Evolutionary conservation across 257 asterid genomes (phyloP).

Genomic region (Fraxinus americana): DNA sequence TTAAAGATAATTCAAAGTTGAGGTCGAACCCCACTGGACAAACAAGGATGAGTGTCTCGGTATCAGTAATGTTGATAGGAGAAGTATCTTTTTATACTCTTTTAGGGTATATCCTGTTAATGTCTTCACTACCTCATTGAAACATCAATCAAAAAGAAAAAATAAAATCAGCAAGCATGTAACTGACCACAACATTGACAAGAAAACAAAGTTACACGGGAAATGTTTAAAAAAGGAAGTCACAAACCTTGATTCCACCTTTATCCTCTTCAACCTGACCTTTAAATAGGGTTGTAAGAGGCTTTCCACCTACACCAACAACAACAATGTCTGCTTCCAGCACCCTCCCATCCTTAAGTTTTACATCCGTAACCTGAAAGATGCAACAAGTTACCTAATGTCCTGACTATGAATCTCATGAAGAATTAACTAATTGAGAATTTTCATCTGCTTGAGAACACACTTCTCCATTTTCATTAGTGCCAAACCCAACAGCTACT

Average conservation of each 20-base stretch:
- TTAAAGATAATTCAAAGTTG: not conserved
- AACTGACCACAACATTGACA: constrained; percentile 3
- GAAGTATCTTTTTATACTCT: too few relatives aligned
- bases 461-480: constrained; percentile 77
- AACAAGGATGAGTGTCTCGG: not conserved
- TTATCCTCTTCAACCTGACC: constrained; percentile 66
- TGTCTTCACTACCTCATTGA: not conserved
- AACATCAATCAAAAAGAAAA: not conserved
- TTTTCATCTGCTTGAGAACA: constrained; percentile 14
- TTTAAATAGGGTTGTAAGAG: constrained; percentile 66
- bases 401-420: constrained; percentile 13
- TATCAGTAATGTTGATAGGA: not conserved
- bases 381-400: constrained; percentile 8
- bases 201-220: constrained; percentile 1
- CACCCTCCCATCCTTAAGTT: constrained; percentile 92
- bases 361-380: constrained; percentile 77
- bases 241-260: constrained; percentile 89
- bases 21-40: not conserved
- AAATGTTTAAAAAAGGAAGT: constrained; percentile 11
- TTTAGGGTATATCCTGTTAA: not conserved
- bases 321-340: constrained; percentile 91
- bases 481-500: constrained; percentile 87
- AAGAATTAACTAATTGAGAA: constrained; percentile 13
- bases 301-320: constrained; percentile 94
- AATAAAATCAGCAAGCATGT: not conserved